phyloP scores from a whole-genome alignment of 768 basidiomycete species.

The Tylopilus plumbeoviolaceoides region DNA sequence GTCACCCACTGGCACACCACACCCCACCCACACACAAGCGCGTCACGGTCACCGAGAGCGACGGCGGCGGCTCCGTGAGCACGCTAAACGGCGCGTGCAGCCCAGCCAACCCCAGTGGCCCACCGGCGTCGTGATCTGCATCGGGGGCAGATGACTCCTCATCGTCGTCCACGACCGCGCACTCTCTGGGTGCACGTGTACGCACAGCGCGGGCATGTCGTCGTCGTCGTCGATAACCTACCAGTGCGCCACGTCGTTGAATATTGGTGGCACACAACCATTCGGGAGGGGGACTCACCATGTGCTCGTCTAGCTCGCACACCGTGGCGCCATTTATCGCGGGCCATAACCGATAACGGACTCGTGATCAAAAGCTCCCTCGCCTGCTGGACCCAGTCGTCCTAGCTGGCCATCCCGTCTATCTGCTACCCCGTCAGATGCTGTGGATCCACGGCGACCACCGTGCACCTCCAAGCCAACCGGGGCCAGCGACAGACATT shows the following conservation, averaged over 20 bases:
- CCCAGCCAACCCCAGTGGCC: not conserved
- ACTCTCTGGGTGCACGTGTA: slow-evolving; percentile 7
- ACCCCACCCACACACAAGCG: not conserved
- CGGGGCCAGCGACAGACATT: slow-evolving; percentile 49
- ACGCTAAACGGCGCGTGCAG: slow-evolving; percentile 22
- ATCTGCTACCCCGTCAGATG: slow-evolving; percentile 11
- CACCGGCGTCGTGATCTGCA: slow-evolving; percentile 23
- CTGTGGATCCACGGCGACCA: slow-evolving; percentile 30
- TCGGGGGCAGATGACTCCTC: slow-evolving; percentile 21
- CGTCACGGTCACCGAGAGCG: slow-evolving; percentile 4
- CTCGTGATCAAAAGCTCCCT: slow-evolving; percentile 56
- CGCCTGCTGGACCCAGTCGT: slow-evolving; percentile 76
- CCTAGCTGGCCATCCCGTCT: slow-evolving; percentile 42
- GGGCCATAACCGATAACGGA: slow-evolving; percentile 17
- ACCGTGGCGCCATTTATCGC: not conserved
- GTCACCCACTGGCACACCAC: not conserved
- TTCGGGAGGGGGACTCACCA: slow-evolving; percentile 38
- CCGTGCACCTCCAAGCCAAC: slow-evolving; percentile 22
- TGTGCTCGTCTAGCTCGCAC: slow-evolving; percentile 34
- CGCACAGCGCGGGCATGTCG: slow-evolving; percentile 11
- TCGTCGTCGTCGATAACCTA: slow-evolving; percentile 27
- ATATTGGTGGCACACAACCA: not conserved
- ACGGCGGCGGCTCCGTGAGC: slow-evolving; percentile 21
- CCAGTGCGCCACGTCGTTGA: too few species aligned
- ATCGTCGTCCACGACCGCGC: slow-evolving; percentile 12